phyloP scores from a whole-genome alignment of 768 basidiomycete genomes.

The Agrocybe pediades region DNA sequence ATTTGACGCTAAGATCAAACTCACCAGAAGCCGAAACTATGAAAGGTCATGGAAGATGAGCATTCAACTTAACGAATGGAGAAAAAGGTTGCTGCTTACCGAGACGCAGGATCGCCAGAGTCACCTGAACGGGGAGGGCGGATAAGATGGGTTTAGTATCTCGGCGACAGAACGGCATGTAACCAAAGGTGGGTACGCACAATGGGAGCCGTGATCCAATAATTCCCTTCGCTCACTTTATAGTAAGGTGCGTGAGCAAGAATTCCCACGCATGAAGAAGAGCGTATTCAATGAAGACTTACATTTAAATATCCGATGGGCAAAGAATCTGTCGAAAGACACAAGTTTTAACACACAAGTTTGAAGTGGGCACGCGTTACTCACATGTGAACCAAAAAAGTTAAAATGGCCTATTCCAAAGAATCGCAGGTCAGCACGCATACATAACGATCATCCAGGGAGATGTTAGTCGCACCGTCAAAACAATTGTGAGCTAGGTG shows the following conservation, averaged over 20 bases:
- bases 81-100: conserved; percentile 7
- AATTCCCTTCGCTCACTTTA: conserved; percentile 38
- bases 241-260: neutral
- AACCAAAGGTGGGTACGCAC: conserved; percentile 18
- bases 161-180: neutral
- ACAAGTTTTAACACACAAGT: neutral
- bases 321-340: conserved; percentile 30
- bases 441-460: neutral
- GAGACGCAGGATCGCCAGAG: conserved; percentile 29
- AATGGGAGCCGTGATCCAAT: conserved; percentile 31
- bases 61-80: neutral
- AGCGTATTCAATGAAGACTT: conserved; percentile 11
- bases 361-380: conserved; percentile 1
- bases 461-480: conserved; percentile 18
- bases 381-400: conserved; percentile 30
- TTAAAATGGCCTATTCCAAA: conserved; percentile 28
- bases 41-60: neutral
- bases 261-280: neutral
- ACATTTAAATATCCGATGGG: conserved; percentile 40
- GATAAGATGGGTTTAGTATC: neutral
- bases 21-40: conserved; percentile 31
- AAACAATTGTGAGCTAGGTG: conserved; percentile 27
- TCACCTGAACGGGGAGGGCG: conserved; percentile 11
- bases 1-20: conserved; percentile 1
- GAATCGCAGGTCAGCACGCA: neutral